Base-by-base conservation (phyloP, 2,329 filamentous ascomycete genomes). In the Aureobasidium sp. region DNA sequence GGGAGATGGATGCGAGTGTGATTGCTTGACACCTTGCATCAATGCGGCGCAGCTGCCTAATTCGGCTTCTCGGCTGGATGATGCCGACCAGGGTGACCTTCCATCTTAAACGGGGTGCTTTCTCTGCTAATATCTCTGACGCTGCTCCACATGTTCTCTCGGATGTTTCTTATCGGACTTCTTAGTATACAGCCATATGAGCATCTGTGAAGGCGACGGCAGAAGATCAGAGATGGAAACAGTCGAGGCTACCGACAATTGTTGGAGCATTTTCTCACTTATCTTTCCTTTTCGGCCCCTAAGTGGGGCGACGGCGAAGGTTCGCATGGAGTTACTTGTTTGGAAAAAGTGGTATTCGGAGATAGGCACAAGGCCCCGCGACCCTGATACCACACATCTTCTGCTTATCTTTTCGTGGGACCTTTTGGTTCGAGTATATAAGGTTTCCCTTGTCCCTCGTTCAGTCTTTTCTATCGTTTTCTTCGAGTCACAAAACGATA, bases 21-120 rank as follows among this genome's bases (percentile, higher is more conserved):
- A 17, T 29, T 7, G 44, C 30, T 37, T 48, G 44, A 48, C 44
- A 48, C 44, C 44, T 48, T 48, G 44, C 44, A 37, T 37, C 22
- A 48, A 37, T 22, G 41, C 41, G 41, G 27, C 11, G 27, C 19
- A 4, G 29, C 29, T 45, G 41, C 41, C 29, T 45, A 21, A 34
- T 22, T 45, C 41, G 41, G 41, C 7, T 29, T 22, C 41, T 45
- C 41, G 41, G 41, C 29, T 45, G 17, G 34, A 32, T 24, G 27
- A 16, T 19, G 19, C 41, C 41, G 41, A 45, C 12, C 41, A 45
- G 41, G 41, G 41, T 45, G 14, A 45, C 41, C 41, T 34, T 22
- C 12, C n/a, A n/a, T n/a, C n/a, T n/a, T n/a, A n/a, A n/a, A n/a
- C n/a, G n/a, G n/a, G n/a, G n/a, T n/a, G n/a, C n/a, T n/a, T n/a